phyloP scores from a whole-genome alignment of 2,329 filamentous ascomycete species.

The Pseudopithomyces chartarum region DNA sequence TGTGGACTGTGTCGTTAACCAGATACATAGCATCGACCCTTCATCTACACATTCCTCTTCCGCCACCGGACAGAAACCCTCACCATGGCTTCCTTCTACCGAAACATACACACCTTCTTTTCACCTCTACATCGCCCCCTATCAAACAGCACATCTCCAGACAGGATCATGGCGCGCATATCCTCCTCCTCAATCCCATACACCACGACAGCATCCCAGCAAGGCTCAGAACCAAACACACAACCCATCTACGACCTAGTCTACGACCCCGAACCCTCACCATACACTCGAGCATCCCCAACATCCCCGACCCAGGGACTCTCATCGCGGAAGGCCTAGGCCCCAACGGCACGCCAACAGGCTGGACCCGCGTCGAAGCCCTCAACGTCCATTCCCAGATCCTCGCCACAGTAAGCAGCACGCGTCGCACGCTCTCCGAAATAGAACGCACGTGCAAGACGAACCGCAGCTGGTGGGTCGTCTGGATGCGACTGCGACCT shows the following conservation, averaged over 20 bases:
- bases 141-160: slow-evolving; percentile 48
- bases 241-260: slow-evolving; percentile 64
- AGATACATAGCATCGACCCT: slow-evolving; percentile 62
- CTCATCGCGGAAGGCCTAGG: slow-evolving; percentile 46
- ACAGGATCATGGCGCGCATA: slow-evolving; percentile 50
- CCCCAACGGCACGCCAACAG: slow-evolving; percentile 11
- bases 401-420: slow-evolving; percentile 60
- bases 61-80: slow-evolving; percentile 62
- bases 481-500: slow-evolving; percentile 63
- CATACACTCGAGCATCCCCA: slow-evolving; percentile 65
- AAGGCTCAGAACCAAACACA: slow-evolving; percentile 33
- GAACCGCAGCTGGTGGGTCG: slow-evolving; percentile 68
- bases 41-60: slow-evolving; percentile 80
- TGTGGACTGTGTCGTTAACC: background rate
- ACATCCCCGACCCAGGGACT: slow-evolving; percentile 62
- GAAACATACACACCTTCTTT: slow-evolving; percentile 58
- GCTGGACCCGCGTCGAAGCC: slow-evolving; percentile 63
- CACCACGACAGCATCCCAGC: slow-evolving; percentile 41
- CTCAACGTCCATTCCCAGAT: slow-evolving; percentile 66
- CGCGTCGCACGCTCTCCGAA: slow-evolving; percentile 51
- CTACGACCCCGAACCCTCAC: slow-evolving; percentile 63
- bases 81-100: slow-evolving; percentile 51
- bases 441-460: slow-evolving; percentile 67
- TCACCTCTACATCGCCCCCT: slow-evolving; percentile 53
- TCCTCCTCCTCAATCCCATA: slow-evolving; percentile 42